Evolutionary conservation across 805 yeast species (phyloP), one percentile per base, ranked within the genome.

Genomic region (Zygosaccharomyces bailii): DNA sequence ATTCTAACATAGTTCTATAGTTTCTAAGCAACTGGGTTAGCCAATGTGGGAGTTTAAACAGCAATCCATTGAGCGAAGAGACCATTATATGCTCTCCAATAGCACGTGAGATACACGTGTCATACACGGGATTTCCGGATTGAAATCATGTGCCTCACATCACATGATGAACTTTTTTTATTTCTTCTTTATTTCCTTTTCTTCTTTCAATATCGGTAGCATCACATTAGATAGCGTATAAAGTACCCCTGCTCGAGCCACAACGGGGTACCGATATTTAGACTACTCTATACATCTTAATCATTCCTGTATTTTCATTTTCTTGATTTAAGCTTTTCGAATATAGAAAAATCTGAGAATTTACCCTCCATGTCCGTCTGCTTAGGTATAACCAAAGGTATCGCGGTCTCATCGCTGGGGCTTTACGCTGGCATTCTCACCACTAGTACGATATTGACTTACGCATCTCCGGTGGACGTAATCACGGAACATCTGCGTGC

Each of bases 351-450:
- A 6, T 21, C 25, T 21, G 25, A 6, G 9, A 6, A 6, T 21
- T 11, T 35, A 11, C 24, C 16, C 21, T 10, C 14, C 17, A 48
- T 48, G 51, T 48, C 51, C n/a, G 48, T 44, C 23, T 48, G 51
- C 37, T 32, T 48, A 24, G 48, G 46, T 18, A 68, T 74, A 18
- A 76, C 81, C 48, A 84, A 84, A 59, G 64, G 82, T 39, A 67
- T 82, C 34, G 91, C 90, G 23, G 76, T 78, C 30, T 72, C 84
- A 5, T 77, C 89, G 5, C 65, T 84, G 35, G 93, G 93, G 14
- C 60, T 84, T 49, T 72, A 80, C 55, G 71, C 86, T 5, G 76
- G 81, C 16, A 65, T 76, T 4, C 46, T 55, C 20, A 45, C 58
- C 13, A 57, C 74, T 41, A 61, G 75, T 2, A 49, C 69, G 13